Conservation (phyloP, 805 yeast genomes). For the Candida nemodendra region DNA sequence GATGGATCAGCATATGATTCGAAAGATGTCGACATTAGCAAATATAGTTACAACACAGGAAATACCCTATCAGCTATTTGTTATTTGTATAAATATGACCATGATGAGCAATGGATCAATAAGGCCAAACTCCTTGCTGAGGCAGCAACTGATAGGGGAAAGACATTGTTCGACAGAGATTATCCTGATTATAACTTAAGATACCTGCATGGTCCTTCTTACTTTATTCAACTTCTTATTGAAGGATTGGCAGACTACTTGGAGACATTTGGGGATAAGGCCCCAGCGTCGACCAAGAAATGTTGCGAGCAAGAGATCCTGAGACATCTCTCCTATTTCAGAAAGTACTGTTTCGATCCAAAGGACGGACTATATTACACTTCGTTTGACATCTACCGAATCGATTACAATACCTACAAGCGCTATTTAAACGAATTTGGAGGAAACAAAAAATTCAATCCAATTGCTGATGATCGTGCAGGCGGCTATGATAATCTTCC, state of each 20-base stretch:
- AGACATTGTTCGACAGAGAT: slow-evolving; percentile 63
- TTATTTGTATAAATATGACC: slow-evolving; percentile 48
- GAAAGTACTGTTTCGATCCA: slow-evolving; percentile 57
- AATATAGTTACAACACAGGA: slow-evolving; percentile 70
- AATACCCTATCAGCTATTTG: slow-evolving; percentile 58
- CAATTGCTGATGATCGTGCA: slow-evolving; percentile 52
- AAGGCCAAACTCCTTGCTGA: slow-evolving; percentile 50
- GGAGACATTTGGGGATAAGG: slow-evolving; percentile 43
- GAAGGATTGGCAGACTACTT: slow-evolving; percentile 70
- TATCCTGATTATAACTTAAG: slow-evolving; percentile 48
- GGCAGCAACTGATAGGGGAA: slow-evolving; percentile 56
- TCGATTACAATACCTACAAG: slow-evolving; percentile 49
- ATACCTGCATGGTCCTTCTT: slow-evolving; percentile 67
- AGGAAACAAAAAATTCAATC: slow-evolving; percentile 48
- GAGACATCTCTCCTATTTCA: slow-evolving; percentile 56
- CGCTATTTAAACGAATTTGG: slow-evolving; percentile 55
- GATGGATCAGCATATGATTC: slow-evolving; percentile 59
- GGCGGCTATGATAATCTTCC: slow-evolving; percentile 35
- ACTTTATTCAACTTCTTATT: slow-evolving; percentile 60
- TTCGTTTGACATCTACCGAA: slow-evolving; percentile 54
- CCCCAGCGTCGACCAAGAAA: slow-evolving; percentile 35
- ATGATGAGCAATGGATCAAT: slow-evolving; percentile 47
- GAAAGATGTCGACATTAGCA: slow-evolving; percentile 47
- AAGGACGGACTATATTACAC: slow-evolving; percentile 59
- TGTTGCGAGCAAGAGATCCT: slow-evolving; percentile 40